Evolutionary conservation across 2,329 filamentous ascomycete species (phyloP).

Genomic region (Hypoxylon sp.): DNA sequence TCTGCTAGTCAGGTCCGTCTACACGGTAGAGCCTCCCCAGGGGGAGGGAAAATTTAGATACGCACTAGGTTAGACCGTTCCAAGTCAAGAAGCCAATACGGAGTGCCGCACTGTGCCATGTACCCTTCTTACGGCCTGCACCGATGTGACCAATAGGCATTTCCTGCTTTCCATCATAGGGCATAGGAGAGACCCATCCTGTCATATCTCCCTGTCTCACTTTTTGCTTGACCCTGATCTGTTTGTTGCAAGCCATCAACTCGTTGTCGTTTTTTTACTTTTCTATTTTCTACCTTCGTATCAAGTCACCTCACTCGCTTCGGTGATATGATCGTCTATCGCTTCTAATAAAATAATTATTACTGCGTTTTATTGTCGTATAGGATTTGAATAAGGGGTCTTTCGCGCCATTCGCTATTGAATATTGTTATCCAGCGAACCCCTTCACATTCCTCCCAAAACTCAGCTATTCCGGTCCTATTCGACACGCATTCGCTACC

Average conservation of each 20-base stretch:
- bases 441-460: constrained; percentile 16
- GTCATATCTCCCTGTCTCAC: constrained; percentile 32
- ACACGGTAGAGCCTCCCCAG: constrained; percentile 33
- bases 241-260: constrained; percentile 27
- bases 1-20: constrained; percentile 2
- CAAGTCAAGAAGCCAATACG: constrained; percentile 13
- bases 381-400: constrained; percentile 17
- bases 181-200: constrained; percentile 9
- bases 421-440: constrained; percentile 30
- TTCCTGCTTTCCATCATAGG: constrained; percentile 34
- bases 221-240: constrained; percentile 28
- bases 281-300: constrained; percentile 42
- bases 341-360: constrained; percentile 49
- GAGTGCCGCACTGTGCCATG: constrained; percentile 31
- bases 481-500: constrained; percentile 36
- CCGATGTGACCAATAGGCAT: constrained; percentile 31
- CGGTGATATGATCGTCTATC: constrained; percentile 59
- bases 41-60: constrained; percentile 39
- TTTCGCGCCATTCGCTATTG: constrained; percentile 35
- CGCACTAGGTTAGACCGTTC: constrained; percentile 34
- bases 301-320: constrained; percentile 68
- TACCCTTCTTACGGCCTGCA: constrained; percentile 25
- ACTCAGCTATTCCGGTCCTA: constrained; percentile 14
- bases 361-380: constrained; percentile 40
- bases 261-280: constrained; percentile 36